Evolutionary conservation across 805 yeast species (phyloP), one percentile per base, ranked within the genome.

Genomic region (Candida germanica): DNA sequence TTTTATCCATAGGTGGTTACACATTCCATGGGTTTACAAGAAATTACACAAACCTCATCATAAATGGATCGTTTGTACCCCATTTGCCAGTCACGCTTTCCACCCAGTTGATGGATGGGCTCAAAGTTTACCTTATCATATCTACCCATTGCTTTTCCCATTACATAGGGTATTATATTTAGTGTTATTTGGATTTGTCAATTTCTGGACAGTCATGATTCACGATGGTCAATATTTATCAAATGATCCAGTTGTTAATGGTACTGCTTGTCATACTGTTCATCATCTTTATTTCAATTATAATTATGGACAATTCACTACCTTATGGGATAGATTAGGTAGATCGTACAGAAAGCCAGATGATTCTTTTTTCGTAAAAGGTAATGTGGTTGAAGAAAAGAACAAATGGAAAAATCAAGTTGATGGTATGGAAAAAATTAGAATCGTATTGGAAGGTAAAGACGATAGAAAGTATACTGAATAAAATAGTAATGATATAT

Each of bases 41-140:
- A 60, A 53, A 17, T 68, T 93, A 44, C 98, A 93, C 70, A 93
- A 93, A 68, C 97, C 97, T 9, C 98, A 93, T 64, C 98, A 93
- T 75, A 93, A 93, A 67, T 93, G 98, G 98, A 79, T 93, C 49
- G 96, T 93, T 26, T 91, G 98, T 43, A 91, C 98, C 7, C 98
- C 98, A 29, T 93, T 83, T 66, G 98, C 98, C 0, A 87, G 96
- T 6, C 97, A 89, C 56, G 97, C 98, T 17, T 93, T 93, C 87
- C 96, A 93, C 63, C 98, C 98, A 10, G 84, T 93, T 35, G 98
- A 93, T 53, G 98, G 98, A 26, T 93, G 85, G 69, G 69, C 78
- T 41, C 98, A 93, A 70, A 83, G 95, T 24, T 58, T 93, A 46
- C 96, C 98, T 10, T 93, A 93, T 68, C 98, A 93, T 61, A 49